Evolutionary conservation across 208 protist genomes (phyloP), one percentile per base, ranked within the genome.

Genomic region (Leptomonas seymouri): DNA sequence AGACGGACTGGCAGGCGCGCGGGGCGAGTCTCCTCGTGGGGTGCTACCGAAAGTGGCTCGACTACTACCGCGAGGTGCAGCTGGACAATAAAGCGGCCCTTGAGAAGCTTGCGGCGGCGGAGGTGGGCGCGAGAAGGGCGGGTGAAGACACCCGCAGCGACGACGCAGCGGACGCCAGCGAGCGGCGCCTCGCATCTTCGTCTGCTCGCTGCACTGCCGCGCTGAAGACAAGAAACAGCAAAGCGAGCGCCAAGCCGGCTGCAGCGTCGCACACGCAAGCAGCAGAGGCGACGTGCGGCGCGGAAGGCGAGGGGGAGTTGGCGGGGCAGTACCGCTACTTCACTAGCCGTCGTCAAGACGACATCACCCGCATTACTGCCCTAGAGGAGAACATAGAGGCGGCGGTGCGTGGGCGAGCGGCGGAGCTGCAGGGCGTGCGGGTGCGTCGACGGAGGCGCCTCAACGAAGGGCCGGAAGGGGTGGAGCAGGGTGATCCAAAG

Each of bases 1-100:
- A 90, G 56, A 95, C 80, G 14, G 90, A 95, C 53, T 95, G 90
- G 88, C 81, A 86, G 71, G 79, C 91, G 80, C 87, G 90, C 15
- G 60, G 65, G 36, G 85, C 82, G 0, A 89, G 90, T 4, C 80
- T 89, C 56, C 79, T 95, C 15, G 67, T 78, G 31, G 84, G 85
- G 71, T 75, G 67, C 25, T 74, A 84, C 36, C 80, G 73, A 0
- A 80, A 82, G 58, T 95, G 90, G 88, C 65, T 84, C 28, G 80
- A 90, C 31, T 93, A 93, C 74, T 84, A 80, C 53, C 76, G 74
- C 25, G 74, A 71, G 56, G 87, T 93, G 23, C 74, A 79, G 34
- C 41, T 45, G 15, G 87, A 93, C 57, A 91, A 90, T 64, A 60
- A 65, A 39, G 28, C 30, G 16, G 81, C 81, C 15, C 72, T 87